phyloP scores from a whole-genome alignment of 352 stramenopile species.

The Globisporangium solare region DNA sequence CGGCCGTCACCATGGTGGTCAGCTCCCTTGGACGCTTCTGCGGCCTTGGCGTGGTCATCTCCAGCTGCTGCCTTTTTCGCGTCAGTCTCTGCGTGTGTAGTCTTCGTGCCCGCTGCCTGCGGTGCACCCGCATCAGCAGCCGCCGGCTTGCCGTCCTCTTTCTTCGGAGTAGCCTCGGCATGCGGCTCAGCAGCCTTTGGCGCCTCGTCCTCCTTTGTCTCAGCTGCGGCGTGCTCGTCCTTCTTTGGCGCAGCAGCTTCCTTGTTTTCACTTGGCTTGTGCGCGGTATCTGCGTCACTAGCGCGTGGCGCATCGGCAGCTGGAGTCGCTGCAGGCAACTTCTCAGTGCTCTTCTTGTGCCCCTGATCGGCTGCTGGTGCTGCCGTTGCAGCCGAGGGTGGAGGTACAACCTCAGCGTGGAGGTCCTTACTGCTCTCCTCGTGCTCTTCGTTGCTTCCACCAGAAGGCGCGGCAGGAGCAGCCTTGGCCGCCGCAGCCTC shows the following conservation, averaged over 20 bases:
- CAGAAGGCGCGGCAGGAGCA: background rate
- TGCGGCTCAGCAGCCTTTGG: background rate
- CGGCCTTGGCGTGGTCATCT: too few relatives aligned
- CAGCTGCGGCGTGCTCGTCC: background rate
- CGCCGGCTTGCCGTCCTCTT: slow-evolving; percentile 3
- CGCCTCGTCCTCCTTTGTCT: slow-evolving; percentile 3
- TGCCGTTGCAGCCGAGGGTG: background rate
- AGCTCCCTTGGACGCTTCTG: too few relatives aligned
- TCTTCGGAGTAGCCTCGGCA: background rate
- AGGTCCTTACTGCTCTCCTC: slow-evolving; percentile 36
- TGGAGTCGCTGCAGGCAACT: background rate
- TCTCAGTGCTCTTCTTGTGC: background rate
- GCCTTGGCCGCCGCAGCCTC: slow-evolving; percentile 10
- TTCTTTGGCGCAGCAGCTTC: slow-evolving; percentile 4
- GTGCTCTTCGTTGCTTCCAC: slow-evolving; percentile 16
- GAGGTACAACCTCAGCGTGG: slow-evolving; percentile 1
- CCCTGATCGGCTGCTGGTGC: slow-evolving; percentile 6
- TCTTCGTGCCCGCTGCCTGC: background rate
- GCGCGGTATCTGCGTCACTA: background rate
- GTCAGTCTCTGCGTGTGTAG: too few relatives aligned
- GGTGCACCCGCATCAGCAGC: background rate
- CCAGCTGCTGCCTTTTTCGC: too few relatives aligned
- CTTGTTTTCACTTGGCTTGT: too few relatives aligned
- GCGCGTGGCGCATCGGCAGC: slow-evolving; percentile 1
- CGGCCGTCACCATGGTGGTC: too few relatives aligned